These are phyloP conservation scores for Powellomyces hirtus DNA, from an alignment of 192 early-diverging fungal species.

Conservation along the genomic window DNA sequence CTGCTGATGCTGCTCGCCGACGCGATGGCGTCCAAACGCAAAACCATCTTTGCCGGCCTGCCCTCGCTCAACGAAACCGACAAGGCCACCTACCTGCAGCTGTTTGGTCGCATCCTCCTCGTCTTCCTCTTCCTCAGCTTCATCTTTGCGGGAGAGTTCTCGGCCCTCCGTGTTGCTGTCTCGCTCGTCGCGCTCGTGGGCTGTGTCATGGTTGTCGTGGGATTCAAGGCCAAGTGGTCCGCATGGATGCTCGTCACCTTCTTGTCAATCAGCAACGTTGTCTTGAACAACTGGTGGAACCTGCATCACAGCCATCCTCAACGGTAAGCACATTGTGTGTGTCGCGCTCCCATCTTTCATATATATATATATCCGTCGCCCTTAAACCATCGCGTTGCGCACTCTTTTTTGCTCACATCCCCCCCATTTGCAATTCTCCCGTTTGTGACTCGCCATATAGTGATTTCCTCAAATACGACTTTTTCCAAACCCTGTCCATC, in stretches of 20 bases:
- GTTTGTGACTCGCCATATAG: constrained; percentile 13
- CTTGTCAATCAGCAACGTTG: constrained; percentile 83
- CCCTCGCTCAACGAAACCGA: constrained; percentile 82
- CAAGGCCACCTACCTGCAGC: constrained; percentile 85
- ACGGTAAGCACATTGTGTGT: constrained; percentile 36
- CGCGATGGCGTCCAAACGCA: constrained; percentile 60
- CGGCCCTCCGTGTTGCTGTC: constrained; percentile 66
- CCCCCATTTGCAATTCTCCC: too few species aligned
- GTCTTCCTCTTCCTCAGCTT: constrained; percentile 91
- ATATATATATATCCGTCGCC: too few species aligned
- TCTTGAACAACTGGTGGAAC: constrained; percentile 97
- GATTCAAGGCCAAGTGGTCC: constrained; percentile 97
- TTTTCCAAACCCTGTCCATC: constrained; percentile 95
- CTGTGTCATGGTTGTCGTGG: constrained; percentile 92
- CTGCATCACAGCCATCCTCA: constrained; percentile 74
- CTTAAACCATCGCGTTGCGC: too few species aligned
- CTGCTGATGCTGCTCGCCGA: constrained; percentile 94
- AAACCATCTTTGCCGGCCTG: constrained; percentile 78
- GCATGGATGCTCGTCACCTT: constrained; percentile 91
- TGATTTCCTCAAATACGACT: constrained; percentile 97
- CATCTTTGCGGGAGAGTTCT: constrained; percentile 81
- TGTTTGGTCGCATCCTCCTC: constrained; percentile 88
- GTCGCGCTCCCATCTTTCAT: too few species aligned
- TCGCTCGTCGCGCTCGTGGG: constrained; percentile 75
- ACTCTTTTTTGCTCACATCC: too few species aligned